These are phyloP conservation scores for Limnanthes douglasii DNA, from an alignment of 345 rosid species.

Conservation along the genomic window DNA sequence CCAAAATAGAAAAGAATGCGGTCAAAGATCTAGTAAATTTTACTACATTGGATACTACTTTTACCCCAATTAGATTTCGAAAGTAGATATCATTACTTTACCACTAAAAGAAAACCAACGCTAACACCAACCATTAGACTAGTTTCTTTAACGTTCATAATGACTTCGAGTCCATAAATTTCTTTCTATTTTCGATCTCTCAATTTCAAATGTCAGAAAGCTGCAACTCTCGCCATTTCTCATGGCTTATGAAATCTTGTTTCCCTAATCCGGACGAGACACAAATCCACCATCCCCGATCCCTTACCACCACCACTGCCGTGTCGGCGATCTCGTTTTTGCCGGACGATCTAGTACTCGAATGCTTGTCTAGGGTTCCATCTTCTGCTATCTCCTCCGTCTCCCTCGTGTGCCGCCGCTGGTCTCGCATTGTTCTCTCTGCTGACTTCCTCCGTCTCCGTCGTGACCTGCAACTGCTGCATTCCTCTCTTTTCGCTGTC, in stretches of 20 bases:
- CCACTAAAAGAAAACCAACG: too few species aligned
- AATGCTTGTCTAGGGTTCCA: conserved; percentile 64
- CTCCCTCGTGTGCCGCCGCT: conserved; percentile 67
- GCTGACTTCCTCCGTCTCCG: conserved; percentile 52
- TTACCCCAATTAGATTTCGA: too few species aligned
- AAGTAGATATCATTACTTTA: too few species aligned
- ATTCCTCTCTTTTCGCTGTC: conserved; percentile 42
- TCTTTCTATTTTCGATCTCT: background rate
- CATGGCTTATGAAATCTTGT: conserved; percentile 89
- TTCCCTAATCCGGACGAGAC: conserved; percentile 43
- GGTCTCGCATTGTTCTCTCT: conserved; percentile 60
- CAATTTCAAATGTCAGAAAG: conserved; percentile 36
- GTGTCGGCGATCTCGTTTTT: conserved; percentile 27
- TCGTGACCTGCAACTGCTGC: conserved; percentile 34
- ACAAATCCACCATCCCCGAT: conserved; percentile 12
- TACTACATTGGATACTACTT: too few species aligned
- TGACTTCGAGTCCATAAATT: too few species aligned
- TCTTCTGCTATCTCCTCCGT: conserved; percentile 47
- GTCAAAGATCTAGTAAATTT: too few species aligned
- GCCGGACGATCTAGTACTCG: conserved; percentile 69
- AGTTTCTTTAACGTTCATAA: too few species aligned
- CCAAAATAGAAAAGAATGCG: too few species aligned
- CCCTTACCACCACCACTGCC: conserved; percentile 4
- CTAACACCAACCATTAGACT: too few species aligned
- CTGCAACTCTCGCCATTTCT: conserved; percentile 85